Evolutionary conservation across 441 rosid genomes (phyloP), one percentile per base, ranked within the genome.

Genomic region (Isatis lusitanica): DNA sequence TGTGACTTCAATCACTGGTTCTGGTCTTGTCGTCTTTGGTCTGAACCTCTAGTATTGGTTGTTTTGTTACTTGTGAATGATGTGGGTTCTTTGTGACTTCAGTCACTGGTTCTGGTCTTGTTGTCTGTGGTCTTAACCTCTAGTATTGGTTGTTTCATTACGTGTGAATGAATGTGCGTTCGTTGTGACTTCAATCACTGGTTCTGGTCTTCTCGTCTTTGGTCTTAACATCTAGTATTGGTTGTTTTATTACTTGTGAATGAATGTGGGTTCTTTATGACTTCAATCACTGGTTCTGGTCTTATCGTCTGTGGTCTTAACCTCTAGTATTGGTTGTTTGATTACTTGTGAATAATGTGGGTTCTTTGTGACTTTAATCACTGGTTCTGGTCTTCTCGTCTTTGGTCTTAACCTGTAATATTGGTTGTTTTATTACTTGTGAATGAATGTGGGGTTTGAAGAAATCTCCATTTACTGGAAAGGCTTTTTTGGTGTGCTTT

Each of bases 391-490:
- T 35, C 18, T 35, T 35, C 7, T 47, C 4, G 0, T 48, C 44
- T 35, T 35, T 7, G 9, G 40, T 56, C 24, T n/a, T 31, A 15
- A 15, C 38, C 7, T 63, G 1, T 52, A 16, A 46, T 43, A 18
- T 44, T 44, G n/a, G 6, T 65, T 64, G 76, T 55, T 55, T 73
- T 26, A 31, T 43, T 55, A n/a, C 28, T 11, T 59, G 46, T 59
- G 12, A 15, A 31, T 56, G 55, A 26, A 56, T 17, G 42, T 0
- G 6, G 9, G 10, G 24, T 36, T 26, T 18, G 43, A 17, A 65
- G 44, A 17, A 31, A 17, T 51, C 62, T 39, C 31, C 5, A 42
- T 39, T n/a, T n/a, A 9, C 12, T 52, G 28, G 28, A 65, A 48
- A 17, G 9, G 28, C n/a, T n/a, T n/a, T n/a, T n/a, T n/a, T n/a